phyloP scores from a whole-genome alignment of 768 basidiomycete genomes.

The Leccinum aurantiacum region DNA sequence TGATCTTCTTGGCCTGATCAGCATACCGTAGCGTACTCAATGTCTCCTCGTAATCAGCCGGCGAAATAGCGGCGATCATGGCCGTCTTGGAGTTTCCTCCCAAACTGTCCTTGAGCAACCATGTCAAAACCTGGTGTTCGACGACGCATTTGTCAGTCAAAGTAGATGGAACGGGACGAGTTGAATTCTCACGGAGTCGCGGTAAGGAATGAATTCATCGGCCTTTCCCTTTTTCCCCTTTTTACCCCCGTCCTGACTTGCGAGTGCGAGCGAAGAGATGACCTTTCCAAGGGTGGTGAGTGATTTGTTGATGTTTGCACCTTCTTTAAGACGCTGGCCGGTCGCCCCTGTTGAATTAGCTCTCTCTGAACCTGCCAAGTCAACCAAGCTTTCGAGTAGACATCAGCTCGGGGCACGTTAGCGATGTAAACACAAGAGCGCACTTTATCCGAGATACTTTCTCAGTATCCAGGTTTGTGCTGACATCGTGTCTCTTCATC shows the following conservation, averaged over 20 bases:
- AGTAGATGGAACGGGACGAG: not conserved
- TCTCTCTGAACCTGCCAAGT: conserved; percentile 94
- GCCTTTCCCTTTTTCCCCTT: conserved; percentile 88
- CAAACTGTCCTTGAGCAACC: conserved; percentile 96
- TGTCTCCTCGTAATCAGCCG: conserved; percentile 98
- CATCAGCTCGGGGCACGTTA: conserved; percentile 9
- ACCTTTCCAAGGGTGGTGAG: conserved; percentile 98
- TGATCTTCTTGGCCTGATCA: conserved; percentile 99
- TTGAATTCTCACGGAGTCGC: conserved; percentile 78
- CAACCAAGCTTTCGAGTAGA: conserved; percentile 67
- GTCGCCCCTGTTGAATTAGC: conserved; percentile 98
- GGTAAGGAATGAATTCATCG: conserved; percentile 94
- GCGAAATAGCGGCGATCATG: conserved; percentile 98
- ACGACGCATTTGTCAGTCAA: conserved; percentile 7
- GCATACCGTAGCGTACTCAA: conserved; percentile 96
- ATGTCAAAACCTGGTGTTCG: conserved; percentile 78
- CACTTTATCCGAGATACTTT: conserved; percentile 98
- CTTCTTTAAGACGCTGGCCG: conserved; percentile 93
- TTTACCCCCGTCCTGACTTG: conserved; percentile 58
- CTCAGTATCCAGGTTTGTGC: conserved; percentile 89
- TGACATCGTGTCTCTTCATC: conserved; percentile 84
- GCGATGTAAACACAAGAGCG: conserved; percentile 18
- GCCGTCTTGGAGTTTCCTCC: conserved; percentile 98
- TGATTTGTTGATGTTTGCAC: conserved; percentile 98
- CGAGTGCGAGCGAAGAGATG: conserved; percentile 82